Conservation (phyloP, 768 basidiomycete species). For the Tylopilus balloui region DNA sequence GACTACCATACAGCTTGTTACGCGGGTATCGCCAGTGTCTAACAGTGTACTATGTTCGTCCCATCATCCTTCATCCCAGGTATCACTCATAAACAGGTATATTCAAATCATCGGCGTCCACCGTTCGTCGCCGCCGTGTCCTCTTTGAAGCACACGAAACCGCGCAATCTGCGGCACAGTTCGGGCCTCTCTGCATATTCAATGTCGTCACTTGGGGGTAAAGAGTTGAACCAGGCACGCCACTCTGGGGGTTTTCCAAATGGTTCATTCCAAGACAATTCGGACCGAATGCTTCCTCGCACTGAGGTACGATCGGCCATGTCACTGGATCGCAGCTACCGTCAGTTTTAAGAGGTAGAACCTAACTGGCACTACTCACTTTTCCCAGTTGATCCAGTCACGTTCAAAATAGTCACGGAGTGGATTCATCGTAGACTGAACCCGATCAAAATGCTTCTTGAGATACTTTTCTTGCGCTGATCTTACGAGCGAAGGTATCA, state of each 20-base stretch:
- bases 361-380: conserved; percentile 37
- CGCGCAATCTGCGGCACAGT: conserved; percentile 42
- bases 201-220: conserved; percentile 14
- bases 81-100: conserved; percentile 18
- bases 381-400: conserved; percentile 67
- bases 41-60: conserved; percentile 13
- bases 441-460: conserved; percentile 17
- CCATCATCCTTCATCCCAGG: conserved; percentile 15
- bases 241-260: conserved; percentile 46
- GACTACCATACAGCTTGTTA: conserved; percentile 26
- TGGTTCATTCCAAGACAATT: conserved; percentile 51
- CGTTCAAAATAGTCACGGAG: conserved; percentile 59
- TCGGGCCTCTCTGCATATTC: conserved; percentile 26
- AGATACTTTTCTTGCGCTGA: conserved; percentile 32
- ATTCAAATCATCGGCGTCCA: conserved; percentile 7
- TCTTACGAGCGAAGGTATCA: conserved; percentile 36
- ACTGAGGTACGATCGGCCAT: conserved; percentile 71
- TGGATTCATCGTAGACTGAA: conserved; percentile 27
- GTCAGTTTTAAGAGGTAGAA: conserved; percentile 6
- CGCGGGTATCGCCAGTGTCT: conserved; percentile 25
- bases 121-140: conserved; percentile 4
- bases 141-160: conserved; percentile 50
- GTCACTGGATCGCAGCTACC: conserved; percentile 43
- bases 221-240: conserved; percentile 46
- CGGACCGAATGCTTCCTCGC: conserved; percentile 43